Conservation (phyloP, 2,329 filamentous ascomycete genomes). For the Elsinoe necatrix region DNA sequence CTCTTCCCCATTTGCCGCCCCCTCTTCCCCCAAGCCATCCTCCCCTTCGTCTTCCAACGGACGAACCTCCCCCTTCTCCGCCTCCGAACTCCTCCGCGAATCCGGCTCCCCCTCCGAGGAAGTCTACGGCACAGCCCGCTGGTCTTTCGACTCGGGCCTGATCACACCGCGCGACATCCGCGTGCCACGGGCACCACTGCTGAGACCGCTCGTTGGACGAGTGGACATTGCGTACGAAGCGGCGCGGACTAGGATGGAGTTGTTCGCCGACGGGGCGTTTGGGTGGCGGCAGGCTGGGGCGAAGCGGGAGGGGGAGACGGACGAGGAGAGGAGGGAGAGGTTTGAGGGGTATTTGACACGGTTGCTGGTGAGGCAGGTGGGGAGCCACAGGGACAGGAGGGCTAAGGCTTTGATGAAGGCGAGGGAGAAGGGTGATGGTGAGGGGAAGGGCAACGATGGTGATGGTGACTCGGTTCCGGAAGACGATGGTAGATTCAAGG, state of each 20-base stretch:
- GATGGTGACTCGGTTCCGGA: not conserved
- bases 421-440: not conserved
- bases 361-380: not conserved
- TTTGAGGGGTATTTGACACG: not conserved
- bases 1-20: not conserved
- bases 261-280: conserved; percentile 13
- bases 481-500: not conserved
- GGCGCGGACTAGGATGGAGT: conserved; percentile 21
- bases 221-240: conserved; percentile 23
- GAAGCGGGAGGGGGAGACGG: not conserved
- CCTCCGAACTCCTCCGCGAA: not conserved
- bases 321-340: not conserved
- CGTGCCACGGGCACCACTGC: conserved; percentile 15
- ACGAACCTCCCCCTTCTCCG: not conserved
- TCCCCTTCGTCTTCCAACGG: not conserved
- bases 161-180: not conserved
- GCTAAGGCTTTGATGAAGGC: not conserved
- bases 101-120: not conserved
- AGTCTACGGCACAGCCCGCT: not conserved
- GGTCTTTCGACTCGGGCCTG: not conserved
- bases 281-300: not conserved
- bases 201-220: conserved; percentile 23
- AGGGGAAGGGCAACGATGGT: not conserved
- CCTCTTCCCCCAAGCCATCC: not conserved
- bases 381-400: not conserved